phyloP scores from a whole-genome alignment of 306 rosid species.

The Senna tora region DNA sequence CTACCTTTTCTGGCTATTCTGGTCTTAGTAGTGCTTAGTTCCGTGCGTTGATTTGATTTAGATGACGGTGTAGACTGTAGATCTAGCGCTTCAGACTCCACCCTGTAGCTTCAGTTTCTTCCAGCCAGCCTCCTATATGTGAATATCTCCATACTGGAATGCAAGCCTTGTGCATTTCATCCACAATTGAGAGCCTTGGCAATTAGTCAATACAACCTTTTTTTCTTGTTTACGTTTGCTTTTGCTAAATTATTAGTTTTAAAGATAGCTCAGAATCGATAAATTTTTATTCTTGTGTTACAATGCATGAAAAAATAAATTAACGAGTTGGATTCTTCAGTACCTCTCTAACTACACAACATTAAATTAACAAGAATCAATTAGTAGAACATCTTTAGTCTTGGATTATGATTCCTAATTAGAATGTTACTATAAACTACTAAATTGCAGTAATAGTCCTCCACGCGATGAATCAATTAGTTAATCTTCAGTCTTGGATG shows the following conservation, averaged over 20 bases:
- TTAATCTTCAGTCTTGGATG: too few species aligned
- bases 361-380: too few species aligned
- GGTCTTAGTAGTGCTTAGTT: slow-evolving; percentile 38
- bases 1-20: slow-evolving; percentile 39
- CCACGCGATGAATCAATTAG: too few species aligned
- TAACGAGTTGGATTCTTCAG: not conserved
- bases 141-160: not conserved
- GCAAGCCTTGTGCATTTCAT: not conserved
- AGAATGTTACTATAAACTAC: too few species aligned
- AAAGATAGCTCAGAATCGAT: not conserved
- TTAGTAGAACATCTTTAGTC: too few species aligned
- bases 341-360: not conserved
- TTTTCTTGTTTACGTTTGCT: too few species aligned
- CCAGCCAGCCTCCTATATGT: not conserved
- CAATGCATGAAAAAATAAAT: not conserved
- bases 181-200: slow-evolving; percentile 12
- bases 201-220: not conserved
- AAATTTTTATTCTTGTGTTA: not conserved
- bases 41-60: slow-evolving; percentile 31
- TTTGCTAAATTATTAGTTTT: not conserved
- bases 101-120: not conserved
- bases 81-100: not conserved
- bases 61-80: not conserved
- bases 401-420: too few species aligned
- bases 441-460: too few species aligned